These are phyloP conservation scores for Oenanthe sinensis DNA, from an alignment of 129 eudicot species.

Conservation along the genomic window DNA sequence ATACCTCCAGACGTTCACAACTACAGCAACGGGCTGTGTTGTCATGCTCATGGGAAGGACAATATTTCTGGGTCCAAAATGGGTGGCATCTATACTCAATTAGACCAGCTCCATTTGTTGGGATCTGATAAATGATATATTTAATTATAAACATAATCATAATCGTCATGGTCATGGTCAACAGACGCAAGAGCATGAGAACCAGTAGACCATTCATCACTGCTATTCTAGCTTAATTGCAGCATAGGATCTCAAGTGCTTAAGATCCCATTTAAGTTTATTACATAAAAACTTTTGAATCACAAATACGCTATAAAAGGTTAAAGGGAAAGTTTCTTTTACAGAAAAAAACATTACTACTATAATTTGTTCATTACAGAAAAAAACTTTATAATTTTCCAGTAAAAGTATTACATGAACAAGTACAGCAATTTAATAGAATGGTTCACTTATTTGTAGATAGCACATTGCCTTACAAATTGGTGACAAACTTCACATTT, in stretches of 20 bases:
- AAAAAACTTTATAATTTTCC: neutral
- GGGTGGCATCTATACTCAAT: constrained; percentile 99
- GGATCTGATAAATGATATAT: constrained; percentile 37
- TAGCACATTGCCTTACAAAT: constrained; percentile 46
- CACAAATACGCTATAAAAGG: neutral
- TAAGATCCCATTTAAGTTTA: neutral
- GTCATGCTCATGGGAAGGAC: constrained; percentile 93
- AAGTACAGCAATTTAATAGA: constrained; percentile 1
- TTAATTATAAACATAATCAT: neutral
- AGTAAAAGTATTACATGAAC: neutral
- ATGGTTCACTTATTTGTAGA: neutral
- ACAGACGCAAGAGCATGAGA: neutral
- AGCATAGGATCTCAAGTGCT: neutral
- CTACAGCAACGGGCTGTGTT: constrained; percentile 92
- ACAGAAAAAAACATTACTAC: neutral
- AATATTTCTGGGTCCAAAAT: constrained; percentile 95
- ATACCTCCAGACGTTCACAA: constrained; percentile 96
- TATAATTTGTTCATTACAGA: neutral
- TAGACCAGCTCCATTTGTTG: constrained; percentile 84
- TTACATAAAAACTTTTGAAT: neutral
- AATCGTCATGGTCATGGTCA: neutral
- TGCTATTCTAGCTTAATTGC: neutral
- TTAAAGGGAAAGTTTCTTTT: neutral
- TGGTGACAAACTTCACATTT: constrained; percentile 96
- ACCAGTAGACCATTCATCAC: neutral